These are phyloP conservation scores for Curvularia sp. DNA, from an alignment of 2,329 filamentous ascomycete species.

Conservation along the genomic window DNA sequence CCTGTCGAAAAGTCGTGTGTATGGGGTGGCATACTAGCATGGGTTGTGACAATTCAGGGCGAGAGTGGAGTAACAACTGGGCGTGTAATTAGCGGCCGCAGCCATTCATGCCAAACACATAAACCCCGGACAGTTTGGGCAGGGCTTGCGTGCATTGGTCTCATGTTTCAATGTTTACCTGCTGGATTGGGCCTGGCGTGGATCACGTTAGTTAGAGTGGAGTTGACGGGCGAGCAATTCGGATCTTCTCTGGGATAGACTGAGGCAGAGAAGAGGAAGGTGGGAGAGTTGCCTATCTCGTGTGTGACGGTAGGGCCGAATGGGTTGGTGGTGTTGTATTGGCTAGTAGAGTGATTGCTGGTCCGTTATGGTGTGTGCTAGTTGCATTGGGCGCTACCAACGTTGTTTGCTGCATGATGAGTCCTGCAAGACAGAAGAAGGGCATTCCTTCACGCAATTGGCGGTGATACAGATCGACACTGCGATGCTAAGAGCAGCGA, in stretches of 20 bases:
- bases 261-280: background rate
- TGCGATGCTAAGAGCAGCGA: conserved; percentile 5
- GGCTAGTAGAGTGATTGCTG: conserved; percentile 13
- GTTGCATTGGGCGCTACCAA: conserved; percentile 6
- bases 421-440: background rate
- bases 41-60: conserved; percentile 8
- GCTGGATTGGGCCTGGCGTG: conserved; percentile 34
- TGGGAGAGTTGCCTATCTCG: conserved; percentile 16
- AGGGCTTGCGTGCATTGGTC: conserved; percentile 23
- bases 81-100: conserved; percentile 36
- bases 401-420: background rate
- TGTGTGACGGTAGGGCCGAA: conserved; percentile 18
- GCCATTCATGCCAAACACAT: conserved; percentile 30
- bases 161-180: conserved; percentile 32
- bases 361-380: conserved; percentile 10
- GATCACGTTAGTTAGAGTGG: conserved; percentile 2
- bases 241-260: background rate
- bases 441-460: conserved; percentile 13
- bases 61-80: conserved; percentile 26
- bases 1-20: conserved; percentile 11
- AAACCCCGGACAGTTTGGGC: conserved; percentile 42
- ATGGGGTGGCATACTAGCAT: conserved; percentile 16
- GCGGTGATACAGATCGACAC: conserved; percentile 20
- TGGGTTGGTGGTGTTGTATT: conserved; percentile 11
- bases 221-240: conserved; percentile 4